Conservation (phyloP, 2,329 filamentous ascomycete genomes). For the Fusarium sp. region DNA sequence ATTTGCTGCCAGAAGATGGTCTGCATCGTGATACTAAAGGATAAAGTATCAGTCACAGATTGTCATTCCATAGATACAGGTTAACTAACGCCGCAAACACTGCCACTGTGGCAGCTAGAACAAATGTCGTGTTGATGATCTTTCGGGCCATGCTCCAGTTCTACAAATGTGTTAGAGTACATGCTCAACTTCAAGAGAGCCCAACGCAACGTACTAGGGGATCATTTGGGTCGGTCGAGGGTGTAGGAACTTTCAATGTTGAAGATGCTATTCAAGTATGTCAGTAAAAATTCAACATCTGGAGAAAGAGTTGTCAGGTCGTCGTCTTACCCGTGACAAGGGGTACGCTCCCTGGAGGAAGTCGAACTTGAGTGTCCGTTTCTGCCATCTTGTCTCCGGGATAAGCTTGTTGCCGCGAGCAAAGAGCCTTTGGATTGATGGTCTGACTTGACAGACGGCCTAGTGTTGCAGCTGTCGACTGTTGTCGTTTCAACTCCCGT, state of each 20-base stretch:
- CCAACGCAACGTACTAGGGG: constrained; percentile 34
- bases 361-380: background rate
- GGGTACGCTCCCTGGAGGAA: background rate
- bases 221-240: constrained; percentile 39
- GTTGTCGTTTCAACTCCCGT: background rate
- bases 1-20: constrained; percentile 45
- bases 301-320: background rate
- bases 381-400: background rate
- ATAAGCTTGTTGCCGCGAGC: background rate
- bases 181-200: background rate
- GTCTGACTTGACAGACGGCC: background rate
- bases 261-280: background rate
- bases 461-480: background rate
- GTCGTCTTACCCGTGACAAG: background rate
- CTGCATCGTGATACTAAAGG: constrained; percentile 17
- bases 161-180: constrained; percentile 8
- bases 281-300: background rate
- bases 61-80: background rate
- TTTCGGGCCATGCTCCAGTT: constrained; percentile 43
- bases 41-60: background rate
- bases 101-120: constrained; percentile 36
- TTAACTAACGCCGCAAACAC: constrained; percentile 33
- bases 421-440: background rate
- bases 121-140: constrained; percentile 36
- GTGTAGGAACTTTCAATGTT: constrained; percentile 10